Evolutionary conservation across 2,329 filamentous ascomycete species (phyloP).

Genomic region (Hypocreales sp.): DNA sequence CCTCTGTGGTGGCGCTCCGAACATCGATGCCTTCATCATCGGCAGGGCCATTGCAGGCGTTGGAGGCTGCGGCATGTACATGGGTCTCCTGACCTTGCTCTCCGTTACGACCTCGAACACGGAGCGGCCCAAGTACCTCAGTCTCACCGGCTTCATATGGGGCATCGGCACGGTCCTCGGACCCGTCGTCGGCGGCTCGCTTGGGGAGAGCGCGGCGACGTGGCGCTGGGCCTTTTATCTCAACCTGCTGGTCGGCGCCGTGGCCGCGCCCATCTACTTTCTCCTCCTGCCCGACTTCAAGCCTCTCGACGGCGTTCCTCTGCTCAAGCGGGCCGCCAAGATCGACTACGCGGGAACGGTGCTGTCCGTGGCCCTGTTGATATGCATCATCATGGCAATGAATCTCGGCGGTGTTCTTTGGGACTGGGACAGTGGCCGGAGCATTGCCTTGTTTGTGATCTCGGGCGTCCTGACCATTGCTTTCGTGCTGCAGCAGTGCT

Average conservation of each 20-base stretch:
- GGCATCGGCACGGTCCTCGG: conserved; percentile 29
- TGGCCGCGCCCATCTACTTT: conserved; percentile 13
- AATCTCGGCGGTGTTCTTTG: conserved; percentile 32
- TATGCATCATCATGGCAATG: conserved; percentile 28
- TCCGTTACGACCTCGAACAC: conserved; percentile 1
- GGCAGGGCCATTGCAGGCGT: conserved; percentile 15
- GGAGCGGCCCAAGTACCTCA: conserved; percentile 5
- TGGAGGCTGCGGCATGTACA: conserved; percentile 2
- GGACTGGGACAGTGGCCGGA: conserved; percentile 24
- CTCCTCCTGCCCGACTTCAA: conserved; percentile 10
- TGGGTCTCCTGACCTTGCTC: conserved; percentile 2
- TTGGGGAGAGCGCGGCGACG: neutral
- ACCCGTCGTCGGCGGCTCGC: conserved; percentile 15
- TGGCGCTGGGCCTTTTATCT: conserved; percentile 29
- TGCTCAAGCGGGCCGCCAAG: conserved; percentile 10
- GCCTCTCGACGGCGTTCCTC: conserved; percentile 5
- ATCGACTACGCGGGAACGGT: conserved; percentile 27
- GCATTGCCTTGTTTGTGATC: conserved; percentile 28
- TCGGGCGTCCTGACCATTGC: conserved; percentile 19
- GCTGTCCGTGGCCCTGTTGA: conserved; percentile 23
- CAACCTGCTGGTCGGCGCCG: conserved; percentile 28
- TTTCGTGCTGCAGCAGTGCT: conserved; percentile 30
- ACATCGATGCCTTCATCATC: conserved; percentile 19
- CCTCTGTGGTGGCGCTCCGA: conserved; percentile 13
- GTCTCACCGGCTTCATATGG: conserved; percentile 17